Base-by-base conservation (phyloP, 805 yeast species). In the Kazachstania viticola region DNA sequence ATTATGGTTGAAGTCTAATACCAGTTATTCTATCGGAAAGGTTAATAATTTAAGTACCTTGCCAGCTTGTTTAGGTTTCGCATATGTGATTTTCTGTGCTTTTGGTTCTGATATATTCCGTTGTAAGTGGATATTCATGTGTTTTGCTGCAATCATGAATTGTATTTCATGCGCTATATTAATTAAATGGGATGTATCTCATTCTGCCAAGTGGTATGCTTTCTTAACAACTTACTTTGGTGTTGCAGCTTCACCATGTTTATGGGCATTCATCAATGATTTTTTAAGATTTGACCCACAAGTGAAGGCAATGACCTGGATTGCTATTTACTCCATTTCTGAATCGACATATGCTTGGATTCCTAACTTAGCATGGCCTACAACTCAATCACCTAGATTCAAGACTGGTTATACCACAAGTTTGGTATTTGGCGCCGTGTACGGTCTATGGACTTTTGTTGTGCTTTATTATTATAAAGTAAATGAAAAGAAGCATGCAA, bases 141-240 rank as follows among this genome's bases (percentile, higher is more conserved):
- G 65, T 5, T 57, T 71, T 30, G 67, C 77, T 0, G 73, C 65
- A 31, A 58, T 64, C 1, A 64, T 74, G 62, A 73, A 72, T 41
- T 55, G 71, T 17, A 45, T 66, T 5, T 75, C 79, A 11, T 71
- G 73, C 46, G 60, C 61, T 1, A 57, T 75, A 16, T 54, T 75
- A 40, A 74, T 75, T 5, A 65, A 65, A 27, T 75, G 81, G 81
- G 52, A 73, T 39, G 71, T 75, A 18, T 62, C 74, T 0, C 60
- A 60, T 26, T 36, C 60, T n/a, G 73, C 79, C 12, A 73, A 75
- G 51, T 73, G 80, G 79, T 72, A 65, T 58, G 81, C 74, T 1
- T 75, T 69, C 49, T 60, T 73, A 44, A 60, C 69, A 30, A 72
- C 70, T 14, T 75, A 73, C 45, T 71, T 71, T 50, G 69, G 75